These are phyloP conservation scores for Erodium chrysanthum DNA, from an alignment of 441 rosid species.

Conservation along the genomic window DNA sequence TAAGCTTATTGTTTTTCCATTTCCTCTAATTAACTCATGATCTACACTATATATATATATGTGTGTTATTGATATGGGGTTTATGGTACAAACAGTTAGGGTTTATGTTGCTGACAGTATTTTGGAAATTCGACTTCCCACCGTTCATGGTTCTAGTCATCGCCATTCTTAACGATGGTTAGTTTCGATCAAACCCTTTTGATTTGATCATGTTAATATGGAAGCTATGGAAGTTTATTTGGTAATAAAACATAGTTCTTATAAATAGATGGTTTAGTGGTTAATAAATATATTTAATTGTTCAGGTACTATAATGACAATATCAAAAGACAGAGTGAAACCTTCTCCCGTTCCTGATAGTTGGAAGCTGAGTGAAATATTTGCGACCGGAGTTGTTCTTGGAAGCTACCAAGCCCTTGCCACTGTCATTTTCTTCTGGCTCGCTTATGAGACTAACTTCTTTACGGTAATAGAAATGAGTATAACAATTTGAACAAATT, in stretches of 20 bases:
- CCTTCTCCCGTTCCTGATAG: conserved; percentile 88
- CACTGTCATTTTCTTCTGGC: conserved; percentile 66
- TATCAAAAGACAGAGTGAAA: conserved; percentile 78
- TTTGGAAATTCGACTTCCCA: conserved; percentile 85
- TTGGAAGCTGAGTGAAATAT: conserved; percentile 86
- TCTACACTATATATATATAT: no score
- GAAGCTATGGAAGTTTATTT: background rate
- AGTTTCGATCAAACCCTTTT: background rate
- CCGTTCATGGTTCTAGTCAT: conserved; percentile 95
- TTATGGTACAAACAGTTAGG: conserved; percentile 29
- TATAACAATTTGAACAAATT: no score
- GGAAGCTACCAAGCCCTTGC: conserved; percentile 71
- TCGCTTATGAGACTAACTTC: conserved; percentile 41
- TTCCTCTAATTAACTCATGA: background rate
- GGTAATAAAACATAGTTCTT: no score
- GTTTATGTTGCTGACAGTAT: conserved; percentile 71
- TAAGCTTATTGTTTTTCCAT: background rate
- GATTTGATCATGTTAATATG: background rate
- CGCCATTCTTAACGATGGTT: conserved; percentile 60
- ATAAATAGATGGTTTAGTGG: background rate
- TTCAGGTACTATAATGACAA: conserved; percentile 87
- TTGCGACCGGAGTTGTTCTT: conserved; percentile 65
- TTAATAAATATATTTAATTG: background rate
- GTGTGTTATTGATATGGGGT: background rate
- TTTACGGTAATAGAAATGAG: conserved; percentile 40